Evolutionary conservation across 768 basidiomycete species (phyloP), one percentile per base, ranked within the genome.

Genomic region (Tricholomella constricta): DNA sequence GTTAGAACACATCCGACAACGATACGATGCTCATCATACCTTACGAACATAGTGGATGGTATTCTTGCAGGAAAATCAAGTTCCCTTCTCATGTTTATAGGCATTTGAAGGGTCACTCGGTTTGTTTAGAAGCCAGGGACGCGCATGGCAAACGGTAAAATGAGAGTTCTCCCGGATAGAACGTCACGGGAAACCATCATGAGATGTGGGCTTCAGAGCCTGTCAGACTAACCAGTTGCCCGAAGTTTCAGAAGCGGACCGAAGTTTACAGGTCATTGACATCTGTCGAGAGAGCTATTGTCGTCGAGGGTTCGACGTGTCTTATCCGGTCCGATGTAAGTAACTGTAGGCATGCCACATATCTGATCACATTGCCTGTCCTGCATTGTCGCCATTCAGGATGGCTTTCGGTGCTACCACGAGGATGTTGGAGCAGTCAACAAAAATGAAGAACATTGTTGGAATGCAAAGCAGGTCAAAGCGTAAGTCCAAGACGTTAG

Each of bases 151-250:
- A 20, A 38, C 43, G 46, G 35, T 15, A 12, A 22, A 40, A 29
- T 20, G 25, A 22, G 45, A 40, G 14, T 55, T 48, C 40, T 45
- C 20, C 50, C 46, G 35, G 19, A 22, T 19, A n/a, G 20, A 36
- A 14, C 31, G 37, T 54, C 57, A 58, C 45, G 45, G 15, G 53
- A 27, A 36, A 34, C 15, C 19, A 55, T 48, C 57, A 58, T 54
- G 53, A 52, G 53, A 52, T 36, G 5, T 11, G 25, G 11, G 15
- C 5, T 40, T 22, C 14, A 40, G 9, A 22, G 10, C 6, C 23
- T 6, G 2, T 40, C 10, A 7, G 20, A 22, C 20, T 22, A 40
- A 3, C 38, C 6, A 22, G 38, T 40, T 12, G 38, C 23, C 20
- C 7, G 9, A 4, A 22, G 5, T 10, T 40, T 9, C n/a, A 46